These are phyloP conservation scores for Boletales sp. DNA, from an alignment of 768 basidiomycete genomes.

Conservation along the genomic window DNA sequence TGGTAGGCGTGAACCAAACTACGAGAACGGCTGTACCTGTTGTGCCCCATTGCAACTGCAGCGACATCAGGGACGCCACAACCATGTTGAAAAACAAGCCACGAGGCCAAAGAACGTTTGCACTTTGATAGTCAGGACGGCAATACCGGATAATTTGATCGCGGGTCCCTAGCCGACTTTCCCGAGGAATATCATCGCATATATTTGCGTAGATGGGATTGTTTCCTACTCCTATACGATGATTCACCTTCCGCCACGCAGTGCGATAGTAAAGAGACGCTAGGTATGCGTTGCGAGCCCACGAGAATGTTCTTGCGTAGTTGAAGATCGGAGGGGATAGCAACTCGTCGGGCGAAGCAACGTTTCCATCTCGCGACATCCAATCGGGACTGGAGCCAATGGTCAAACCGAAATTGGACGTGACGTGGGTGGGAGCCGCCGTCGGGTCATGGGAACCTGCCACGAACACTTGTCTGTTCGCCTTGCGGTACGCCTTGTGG, in stretches of 20 bases:
- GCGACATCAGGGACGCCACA: conserved; percentile 27
- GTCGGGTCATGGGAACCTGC: background rate
- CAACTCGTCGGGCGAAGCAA: conserved; percentile 21
- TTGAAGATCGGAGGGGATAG: conserved; percentile 24
- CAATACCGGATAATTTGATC: conserved; percentile 23
- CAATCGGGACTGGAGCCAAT: conserved; percentile 9
- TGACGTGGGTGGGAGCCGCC: background rate
- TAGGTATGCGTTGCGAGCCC: conserved; percentile 17
- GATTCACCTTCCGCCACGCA: conserved; percentile 7
- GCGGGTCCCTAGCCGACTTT: conserved; percentile 16
- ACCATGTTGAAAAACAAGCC: conserved; percentile 24
- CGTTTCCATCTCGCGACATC: background rate
- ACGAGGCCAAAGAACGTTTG: conserved; percentile 16
- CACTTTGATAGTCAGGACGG: background rate
- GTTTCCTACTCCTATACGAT: conserved; percentile 2
- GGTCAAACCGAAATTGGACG: conserved; percentile 13
- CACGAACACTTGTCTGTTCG: conserved; percentile 6
- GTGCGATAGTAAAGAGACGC: conserved; percentile 16
- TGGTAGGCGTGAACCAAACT: conserved; percentile 31
- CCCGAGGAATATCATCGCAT: conserved; percentile 1
- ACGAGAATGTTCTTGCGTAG: conserved; percentile 21
- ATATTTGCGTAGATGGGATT: background rate
- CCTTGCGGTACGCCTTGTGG: conserved; percentile 11
- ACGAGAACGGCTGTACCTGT: conserved; percentile 26
- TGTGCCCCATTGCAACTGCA: conserved; percentile 34